These are phyloP conservation scores for Leccinum pachyderme DNA, from an alignment of 1,284 basidiomycete species.

Conservation along the genomic window DNA sequence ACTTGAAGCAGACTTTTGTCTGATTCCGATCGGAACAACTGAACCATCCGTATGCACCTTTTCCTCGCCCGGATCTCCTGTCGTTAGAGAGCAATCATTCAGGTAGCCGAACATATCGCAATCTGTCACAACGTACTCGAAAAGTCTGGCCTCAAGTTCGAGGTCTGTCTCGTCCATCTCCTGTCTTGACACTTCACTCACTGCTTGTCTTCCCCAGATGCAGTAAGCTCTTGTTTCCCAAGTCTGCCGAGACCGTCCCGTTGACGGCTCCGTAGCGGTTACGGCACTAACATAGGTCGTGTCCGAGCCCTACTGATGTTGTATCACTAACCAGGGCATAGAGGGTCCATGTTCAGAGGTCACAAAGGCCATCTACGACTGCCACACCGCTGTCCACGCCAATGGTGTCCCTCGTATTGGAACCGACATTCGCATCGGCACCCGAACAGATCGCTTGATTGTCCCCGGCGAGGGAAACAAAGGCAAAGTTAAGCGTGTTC, in stretches of 20 bases:
- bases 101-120: conserved; percentile 74
- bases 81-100: not conserved
- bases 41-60: conserved; percentile 57
- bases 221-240: conserved; percentile 51
- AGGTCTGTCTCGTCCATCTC: conserved; percentile 44
- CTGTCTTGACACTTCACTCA: conserved; percentile 3
- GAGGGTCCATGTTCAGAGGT: conserved; percentile 87
- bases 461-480: conserved; percentile 70
- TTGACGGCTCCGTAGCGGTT: conserved; percentile 55
- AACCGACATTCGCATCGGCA: conserved; percentile 92
- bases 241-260: conserved; percentile 7
- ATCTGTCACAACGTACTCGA: conserved; percentile 81
- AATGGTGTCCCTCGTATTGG: conserved; percentile 72
- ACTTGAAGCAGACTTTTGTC: conserved; percentile 65
- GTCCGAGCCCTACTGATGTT: not conserved
- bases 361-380: conserved; percentile 77
- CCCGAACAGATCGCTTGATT: conserved; percentile 72
- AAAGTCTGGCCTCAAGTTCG: conserved; percentile 77
- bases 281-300: conserved; percentile 84
- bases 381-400: conserved; percentile 84
- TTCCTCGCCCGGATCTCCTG: not conserved
- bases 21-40: conserved; percentile 76
- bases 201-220: conserved; percentile 46
- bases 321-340: conserved; percentile 29
- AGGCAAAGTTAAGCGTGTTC: conserved; percentile 74